phyloP scores from a whole-genome alignment of 768 basidiomycete species.

The Amanita rubescens region DNA sequence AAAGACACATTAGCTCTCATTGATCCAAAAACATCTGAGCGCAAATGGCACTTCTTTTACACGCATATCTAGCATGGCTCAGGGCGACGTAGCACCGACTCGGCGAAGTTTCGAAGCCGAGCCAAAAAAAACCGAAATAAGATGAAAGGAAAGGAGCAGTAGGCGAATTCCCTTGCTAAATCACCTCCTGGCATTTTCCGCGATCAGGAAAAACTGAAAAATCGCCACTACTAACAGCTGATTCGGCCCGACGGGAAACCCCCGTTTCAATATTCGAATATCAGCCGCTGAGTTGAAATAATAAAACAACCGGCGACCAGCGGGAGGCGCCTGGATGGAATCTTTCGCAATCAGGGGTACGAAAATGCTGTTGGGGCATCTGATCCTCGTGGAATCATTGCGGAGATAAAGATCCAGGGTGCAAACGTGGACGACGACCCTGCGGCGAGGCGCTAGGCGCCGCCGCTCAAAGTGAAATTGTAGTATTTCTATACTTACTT shows the following conservation, averaged over 20 bases:
- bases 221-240: no score
- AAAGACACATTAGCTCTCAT: not conserved
- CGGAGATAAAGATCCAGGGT: not conserved
- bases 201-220: no score
- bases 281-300: not conserved
- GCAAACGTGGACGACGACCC: no score
- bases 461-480: not conserved
- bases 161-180: not conserved
- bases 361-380: not conserved
- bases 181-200: no score
- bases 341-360: not conserved
- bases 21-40: not conserved
- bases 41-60: not conserved
- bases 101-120: not conserved
- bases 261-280: not conserved
- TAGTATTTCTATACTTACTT: constrained; percentile 34
- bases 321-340: not conserved
- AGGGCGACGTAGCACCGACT: not conserved
- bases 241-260: no score
- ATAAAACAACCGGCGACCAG: not conserved
- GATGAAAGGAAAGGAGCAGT: not conserved
- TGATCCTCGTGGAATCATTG: no score
- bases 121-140: not conserved
- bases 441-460: no score
- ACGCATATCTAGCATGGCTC: not conserved